phyloP scores from a whole-genome alignment of 2,329 filamentous ascomycete genomes.

The Colletotrichum lupini region DNA sequence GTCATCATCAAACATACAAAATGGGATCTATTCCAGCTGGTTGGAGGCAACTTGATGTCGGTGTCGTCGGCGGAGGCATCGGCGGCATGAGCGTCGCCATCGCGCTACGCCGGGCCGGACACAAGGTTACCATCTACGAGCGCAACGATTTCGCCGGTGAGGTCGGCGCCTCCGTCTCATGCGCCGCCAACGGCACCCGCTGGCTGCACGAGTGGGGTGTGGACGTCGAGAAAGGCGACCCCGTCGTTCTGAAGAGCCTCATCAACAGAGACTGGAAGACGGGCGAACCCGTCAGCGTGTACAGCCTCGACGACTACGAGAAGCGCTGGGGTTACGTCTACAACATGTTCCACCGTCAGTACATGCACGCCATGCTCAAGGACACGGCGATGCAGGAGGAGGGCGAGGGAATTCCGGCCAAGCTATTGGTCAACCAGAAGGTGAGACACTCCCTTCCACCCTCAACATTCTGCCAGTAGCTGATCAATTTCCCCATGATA shows the following conservation, averaged over 20 bases:
- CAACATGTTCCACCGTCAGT: slow-evolving; percentile 76
- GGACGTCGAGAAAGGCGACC: slow-evolving; percentile 71
- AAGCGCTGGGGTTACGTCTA: slow-evolving; percentile 72
- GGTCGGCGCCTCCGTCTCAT: slow-evolving; percentile 74
- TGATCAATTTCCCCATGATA: slow-evolving; percentile 20
- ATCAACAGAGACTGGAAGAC: slow-evolving; percentile 79
- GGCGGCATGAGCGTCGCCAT: slow-evolving; percentile 60
- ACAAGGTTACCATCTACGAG: slow-evolving; percentile 71
- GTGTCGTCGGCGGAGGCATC: slow-evolving; percentile 59
- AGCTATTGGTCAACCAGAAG: slow-evolving; percentile 66
- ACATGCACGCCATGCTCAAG: slow-evolving; percentile 76
- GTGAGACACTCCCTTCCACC: slow-evolving; percentile 42
- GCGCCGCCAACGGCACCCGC: slow-evolving; percentile 75
- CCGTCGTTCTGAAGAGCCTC: slow-evolving; percentile 72
- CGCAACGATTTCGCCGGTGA: slow-evolving; percentile 74
- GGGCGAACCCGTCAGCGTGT: slow-evolving; percentile 72
- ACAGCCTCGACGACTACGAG: slow-evolving; percentile 73
- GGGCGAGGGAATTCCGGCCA: slow-evolving; percentile 64
- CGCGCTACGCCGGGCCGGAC: slow-evolving; percentile 58
- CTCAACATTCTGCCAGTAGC: not conserved
- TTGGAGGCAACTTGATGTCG: slow-evolving; percentile 59
- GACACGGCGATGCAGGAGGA: slow-evolving; percentile 64
- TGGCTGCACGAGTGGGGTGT: slow-evolving; percentile 78
- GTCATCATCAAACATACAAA: not conserved
- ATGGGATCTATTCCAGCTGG: slow-evolving; percentile 37